Percentiles rank a stretch among this genome's conserved stretches.
These are phyloP conservation scores for Nemania serpens DNA, from an alignment of 2,329 filamentous ascomycete genomes.

Conservation along the genomic window DNA sequence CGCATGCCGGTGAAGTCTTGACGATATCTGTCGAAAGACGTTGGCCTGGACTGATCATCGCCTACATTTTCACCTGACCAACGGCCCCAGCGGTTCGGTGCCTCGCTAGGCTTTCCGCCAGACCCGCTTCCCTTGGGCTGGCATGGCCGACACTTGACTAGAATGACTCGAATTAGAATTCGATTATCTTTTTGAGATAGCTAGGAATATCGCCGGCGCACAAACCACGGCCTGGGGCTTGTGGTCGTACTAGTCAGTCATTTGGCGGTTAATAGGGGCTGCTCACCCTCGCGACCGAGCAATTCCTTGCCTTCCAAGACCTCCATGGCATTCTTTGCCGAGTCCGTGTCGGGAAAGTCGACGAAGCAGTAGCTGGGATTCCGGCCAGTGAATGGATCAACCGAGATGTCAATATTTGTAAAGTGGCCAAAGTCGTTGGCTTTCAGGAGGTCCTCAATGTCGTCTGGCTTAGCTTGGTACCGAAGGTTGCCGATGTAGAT, in stretches of 20 bases:
- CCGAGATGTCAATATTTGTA: slow-evolving; percentile 68
- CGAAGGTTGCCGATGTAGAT: slow-evolving; percentile 71
- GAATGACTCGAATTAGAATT: slow-evolving; percentile 6
- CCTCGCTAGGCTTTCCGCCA: slow-evolving; percentile 27
- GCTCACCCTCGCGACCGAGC: slow-evolving; percentile 53
- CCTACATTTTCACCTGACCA: slow-evolving; percentile 42
- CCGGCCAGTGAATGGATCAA: slow-evolving; percentile 68
- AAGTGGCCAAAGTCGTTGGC: slow-evolving; percentile 43
- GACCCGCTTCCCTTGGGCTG: slow-evolving; percentile 48
- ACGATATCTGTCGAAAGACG: slow-evolving; percentile 25
- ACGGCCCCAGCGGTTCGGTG: slow-evolving; percentile 51
- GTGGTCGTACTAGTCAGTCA: neutral
- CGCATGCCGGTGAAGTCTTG: slow-evolving; percentile 43
- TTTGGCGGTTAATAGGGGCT: neutral
- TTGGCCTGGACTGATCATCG: slow-evolving; percentile 22
- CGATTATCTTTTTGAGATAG: neutral
- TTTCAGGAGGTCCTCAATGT: slow-evolving; percentile 44
- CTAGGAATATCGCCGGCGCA: neutral
- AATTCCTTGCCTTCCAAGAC: slow-evolving; percentile 59
- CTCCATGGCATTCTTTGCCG: slow-evolving; percentile 62
- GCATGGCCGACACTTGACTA: slow-evolving; percentile 67
- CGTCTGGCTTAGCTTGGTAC: slow-evolving; percentile 53
- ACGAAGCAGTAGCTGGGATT: slow-evolving; percentile 79
- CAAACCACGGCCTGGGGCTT: neutral
- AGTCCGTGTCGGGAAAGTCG: slow-evolving; percentile 62